Evolutionary conservation across 176 grass and related monocot genomes (phyloP).

Genomic region (Poa pratensis): DNA sequence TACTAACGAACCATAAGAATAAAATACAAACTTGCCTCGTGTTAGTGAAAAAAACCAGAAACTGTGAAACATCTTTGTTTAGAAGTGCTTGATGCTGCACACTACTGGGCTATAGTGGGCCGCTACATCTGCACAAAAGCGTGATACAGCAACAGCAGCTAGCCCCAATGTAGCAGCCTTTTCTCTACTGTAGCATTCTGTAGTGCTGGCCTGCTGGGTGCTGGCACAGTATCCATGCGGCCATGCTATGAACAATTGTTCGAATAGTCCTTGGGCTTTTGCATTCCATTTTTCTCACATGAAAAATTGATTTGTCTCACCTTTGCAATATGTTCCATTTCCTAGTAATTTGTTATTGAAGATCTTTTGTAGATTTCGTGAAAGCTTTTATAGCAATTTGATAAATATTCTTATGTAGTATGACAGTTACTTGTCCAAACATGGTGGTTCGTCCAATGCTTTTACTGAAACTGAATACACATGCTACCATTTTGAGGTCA

Average conservation of each 20-base stretch:
- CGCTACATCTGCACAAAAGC: not conserved
- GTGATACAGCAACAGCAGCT: conserved; percentile 6
- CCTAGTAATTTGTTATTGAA: conserved; percentile 5
- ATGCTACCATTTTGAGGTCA: conserved; percentile 96
- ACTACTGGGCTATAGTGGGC: not conserved
- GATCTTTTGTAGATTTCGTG: not conserved
- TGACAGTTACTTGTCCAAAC: conserved; percentile 93
- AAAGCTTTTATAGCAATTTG: conserved; percentile 22
- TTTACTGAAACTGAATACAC: conserved; percentile 95
- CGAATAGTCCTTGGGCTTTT: conserved; percentile 16
- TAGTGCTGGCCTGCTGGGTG: not conserved
- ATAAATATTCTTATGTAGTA: conserved; percentile 63
- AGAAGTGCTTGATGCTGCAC: not conserved
- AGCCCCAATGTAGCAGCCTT: not conserved
- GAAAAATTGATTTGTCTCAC: conserved; percentile 15
- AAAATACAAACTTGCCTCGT: conserved; percentile 10
- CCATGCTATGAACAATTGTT: conserved; percentile 18
- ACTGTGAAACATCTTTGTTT: conserved; percentile 22
- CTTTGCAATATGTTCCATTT: conserved; percentile 36
- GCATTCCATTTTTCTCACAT: conserved; percentile 15
- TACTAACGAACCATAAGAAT: conserved; percentile 21
- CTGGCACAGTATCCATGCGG: not conserved
- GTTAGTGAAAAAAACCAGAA: not conserved
- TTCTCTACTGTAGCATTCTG: conserved; percentile 8
- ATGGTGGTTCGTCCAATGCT: conserved; percentile 95